Conservation (phyloP, 1,284 basidiomycete genomes). For the Heterobasidion parviporum region DNA sequence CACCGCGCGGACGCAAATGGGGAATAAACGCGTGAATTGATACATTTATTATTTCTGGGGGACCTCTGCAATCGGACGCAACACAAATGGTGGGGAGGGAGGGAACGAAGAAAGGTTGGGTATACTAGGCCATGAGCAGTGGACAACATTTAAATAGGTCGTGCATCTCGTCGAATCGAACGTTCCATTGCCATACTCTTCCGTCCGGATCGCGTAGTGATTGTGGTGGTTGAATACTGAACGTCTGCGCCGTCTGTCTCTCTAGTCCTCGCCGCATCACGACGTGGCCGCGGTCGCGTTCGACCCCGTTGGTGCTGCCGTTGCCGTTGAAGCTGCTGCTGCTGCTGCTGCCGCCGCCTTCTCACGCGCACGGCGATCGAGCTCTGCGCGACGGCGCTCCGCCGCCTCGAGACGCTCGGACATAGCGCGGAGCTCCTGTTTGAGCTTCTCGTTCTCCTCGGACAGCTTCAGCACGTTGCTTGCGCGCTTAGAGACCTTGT, state of each 20-base stretch:
- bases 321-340: too few relatives aligned
- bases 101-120: not conserved
- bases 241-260: too few relatives aligned
- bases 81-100: not conserved
- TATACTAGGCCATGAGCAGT: not conserved
- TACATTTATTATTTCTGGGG: not conserved
- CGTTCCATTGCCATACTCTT: not conserved
- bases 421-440: constrained; percentile 67
- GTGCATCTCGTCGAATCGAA: not conserved
- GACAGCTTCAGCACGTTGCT: constrained; percentile 68
- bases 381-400: constrained; percentile 52
- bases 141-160: not conserved
- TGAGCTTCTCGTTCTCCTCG: constrained; percentile 70
- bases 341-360: too few relatives aligned
- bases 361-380: constrained; percentile 22
- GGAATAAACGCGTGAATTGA: not conserved
- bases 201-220: not conserved
- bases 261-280: too few relatives aligned
- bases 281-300: too few relatives aligned
- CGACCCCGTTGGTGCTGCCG: too few relatives aligned
- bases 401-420: constrained; percentile 65
- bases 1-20: not conserved
- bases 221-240: not conserved
- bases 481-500: constrained; percentile 64
- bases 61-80: not conserved